These are phyloP conservation scores for Metschnikowia proteae DNA, from an alignment of 805 yeast species.

Conservation along the genomic window DNA sequence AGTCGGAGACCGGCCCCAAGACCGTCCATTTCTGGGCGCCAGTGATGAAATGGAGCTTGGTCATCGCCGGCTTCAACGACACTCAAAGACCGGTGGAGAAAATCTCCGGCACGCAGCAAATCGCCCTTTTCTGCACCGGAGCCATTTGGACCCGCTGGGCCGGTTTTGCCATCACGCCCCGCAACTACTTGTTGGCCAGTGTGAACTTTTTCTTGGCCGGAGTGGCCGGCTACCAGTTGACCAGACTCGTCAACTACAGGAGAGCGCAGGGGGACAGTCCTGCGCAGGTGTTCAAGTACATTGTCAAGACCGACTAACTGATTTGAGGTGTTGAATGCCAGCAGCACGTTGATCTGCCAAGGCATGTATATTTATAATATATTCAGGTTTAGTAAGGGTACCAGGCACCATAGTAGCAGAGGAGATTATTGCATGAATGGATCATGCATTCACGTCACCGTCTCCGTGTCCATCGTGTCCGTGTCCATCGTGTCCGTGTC, in stretches of 20 bases:
- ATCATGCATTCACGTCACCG: too few species aligned
- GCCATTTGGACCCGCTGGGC: constrained; percentile 99
- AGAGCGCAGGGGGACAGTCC: constrained; percentile 57
- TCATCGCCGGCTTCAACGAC: constrained; percentile 87
- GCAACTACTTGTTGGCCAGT: constrained; percentile 80
- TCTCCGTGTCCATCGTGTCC: too few species aligned
- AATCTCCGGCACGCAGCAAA: constrained; percentile 83
- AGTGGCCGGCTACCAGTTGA: constrained; percentile 83
- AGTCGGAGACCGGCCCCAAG: constrained; percentile 90
- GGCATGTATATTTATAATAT: constrained; percentile 2
- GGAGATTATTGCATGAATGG: too few species aligned
- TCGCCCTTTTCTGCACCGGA: constrained; percentile 87
- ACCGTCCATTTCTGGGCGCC: constrained; percentile 97
- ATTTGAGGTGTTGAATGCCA: neutral
- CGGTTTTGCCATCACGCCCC: constrained; percentile 79
- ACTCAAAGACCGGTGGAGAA: constrained; percentile 87
- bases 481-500: too few species aligned
- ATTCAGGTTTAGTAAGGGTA: neutral
- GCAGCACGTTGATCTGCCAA: neutral
- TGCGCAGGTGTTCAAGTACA: constrained; percentile 53
- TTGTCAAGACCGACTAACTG: constrained; percentile 39
- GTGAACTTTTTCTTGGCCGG: constrained; percentile 91
- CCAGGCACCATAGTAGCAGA: too few species aligned
- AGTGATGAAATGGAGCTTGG: constrained; percentile 74
- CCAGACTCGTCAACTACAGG: constrained; percentile 70